These are phyloP conservation scores for Centrapalus pauciflorus DNA, from an alignment of 129 eudicot genomes.

Conservation along the genomic window DNA sequence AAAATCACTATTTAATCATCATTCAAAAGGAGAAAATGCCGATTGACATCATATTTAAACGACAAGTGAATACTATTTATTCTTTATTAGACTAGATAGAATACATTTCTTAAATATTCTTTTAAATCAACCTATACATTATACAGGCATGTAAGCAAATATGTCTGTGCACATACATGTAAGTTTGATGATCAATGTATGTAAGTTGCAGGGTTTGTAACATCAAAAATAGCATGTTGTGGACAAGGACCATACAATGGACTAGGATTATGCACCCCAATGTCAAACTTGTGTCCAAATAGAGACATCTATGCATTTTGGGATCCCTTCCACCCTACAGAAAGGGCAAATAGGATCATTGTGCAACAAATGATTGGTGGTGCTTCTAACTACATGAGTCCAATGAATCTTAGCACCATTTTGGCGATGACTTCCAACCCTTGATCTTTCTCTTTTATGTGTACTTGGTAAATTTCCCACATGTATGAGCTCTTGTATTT, in stretches of 20 bases:
- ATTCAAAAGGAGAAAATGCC: too few species aligned
- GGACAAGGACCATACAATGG: conserved; percentile 88
- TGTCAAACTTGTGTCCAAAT: conserved; percentile 64
- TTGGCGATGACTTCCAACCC: conserved; percentile 38
- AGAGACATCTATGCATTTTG: conserved; percentile 65
- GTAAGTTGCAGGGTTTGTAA: conserved; percentile 44
- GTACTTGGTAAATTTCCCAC: background rate
- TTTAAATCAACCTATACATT: too few species aligned
- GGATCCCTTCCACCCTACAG: conserved; percentile 83
- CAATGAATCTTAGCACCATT: conserved; percentile 63
- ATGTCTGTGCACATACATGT: too few species aligned
- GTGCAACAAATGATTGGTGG: conserved; percentile 52
- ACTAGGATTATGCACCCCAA: conserved; percentile 57
- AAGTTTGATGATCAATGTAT: background rate
- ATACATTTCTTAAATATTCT: too few species aligned
- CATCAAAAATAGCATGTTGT: conserved; percentile 74
- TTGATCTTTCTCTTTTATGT: conserved; percentile 14
- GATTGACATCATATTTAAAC: too few species aligned
- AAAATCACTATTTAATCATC: too few species aligned
- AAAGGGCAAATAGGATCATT: conserved; percentile 56
- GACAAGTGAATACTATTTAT: too few species aligned
- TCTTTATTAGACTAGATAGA: too few species aligned
- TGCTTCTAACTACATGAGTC: conserved; percentile 49
- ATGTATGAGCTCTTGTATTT: background rate
- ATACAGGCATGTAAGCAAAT: too few species aligned